Percentiles rank a stretch among this genome's conserved stretches.
Conservation (phyloP, 192 early-diverging fungal species). For the Funneliformis mosseae region DNA sequence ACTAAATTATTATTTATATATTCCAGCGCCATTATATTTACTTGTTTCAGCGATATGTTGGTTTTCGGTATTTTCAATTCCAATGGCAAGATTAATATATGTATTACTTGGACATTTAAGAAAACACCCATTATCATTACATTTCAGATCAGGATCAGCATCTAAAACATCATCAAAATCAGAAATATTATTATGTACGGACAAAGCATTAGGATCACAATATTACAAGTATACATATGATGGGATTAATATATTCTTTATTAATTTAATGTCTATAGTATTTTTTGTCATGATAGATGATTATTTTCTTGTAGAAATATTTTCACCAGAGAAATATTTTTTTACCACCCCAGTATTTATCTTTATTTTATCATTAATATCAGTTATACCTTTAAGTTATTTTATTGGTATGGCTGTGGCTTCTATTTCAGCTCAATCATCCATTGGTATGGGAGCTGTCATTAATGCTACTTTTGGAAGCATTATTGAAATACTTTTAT, state of each 20-base stretch:
- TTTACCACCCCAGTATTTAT: slow-evolving; percentile 51
- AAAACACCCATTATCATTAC: slow-evolving; percentile 74
- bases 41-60: slow-evolving; percentile 78
- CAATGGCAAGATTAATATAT: slow-evolving; percentile 93
- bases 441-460: slow-evolving; percentile 89
- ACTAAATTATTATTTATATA: slow-evolving; percentile 35
- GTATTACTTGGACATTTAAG: slow-evolving; percentile 77
- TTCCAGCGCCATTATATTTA: slow-evolving; percentile 76
- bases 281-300: slow-evolving; percentile 84
- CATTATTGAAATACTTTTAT: slow-evolving; percentile 95
- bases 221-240: slow-evolving; percentile 98
- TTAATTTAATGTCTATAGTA: slow-evolving; percentile 85
- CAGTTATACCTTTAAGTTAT: slow-evolving; percentile 90
- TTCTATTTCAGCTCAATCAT: slow-evolving; percentile 95
- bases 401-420: slow-evolving; percentile 97
- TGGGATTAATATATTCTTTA: slow-evolving; percentile 96
- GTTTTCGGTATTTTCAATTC: slow-evolving; percentile 85
- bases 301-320: slow-evolving; percentile 61
- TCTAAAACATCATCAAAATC: slow-evolving; percentile 35
- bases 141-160: slow-evolving; percentile 63
- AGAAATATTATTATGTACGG: slow-evolving; percentile 83
- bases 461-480: slow-evolving; percentile 98
- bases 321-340: slow-evolving; percentile 46
- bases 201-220: slow-evolving; percentile 85
- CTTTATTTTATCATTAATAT: slow-evolving; percentile 69